Percentiles rank a stretch among this genome's conserved stretches.
Evolutionary conservation across 495 filamentous ascomycete species (phyloP).

Genomic region (Neurospora sp.): DNA sequence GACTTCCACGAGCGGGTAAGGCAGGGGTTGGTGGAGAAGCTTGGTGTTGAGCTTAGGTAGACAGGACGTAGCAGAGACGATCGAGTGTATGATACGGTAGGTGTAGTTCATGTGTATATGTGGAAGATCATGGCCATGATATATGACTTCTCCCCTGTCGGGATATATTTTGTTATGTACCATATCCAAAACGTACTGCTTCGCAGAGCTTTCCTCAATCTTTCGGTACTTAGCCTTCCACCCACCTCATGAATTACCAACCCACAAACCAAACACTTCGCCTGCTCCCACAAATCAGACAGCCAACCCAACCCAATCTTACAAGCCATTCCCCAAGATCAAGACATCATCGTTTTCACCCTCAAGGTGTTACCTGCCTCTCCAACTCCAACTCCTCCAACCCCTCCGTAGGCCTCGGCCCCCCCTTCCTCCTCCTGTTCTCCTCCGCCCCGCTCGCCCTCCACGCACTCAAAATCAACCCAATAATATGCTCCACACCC

Average conservation of each 20-base stretch:
- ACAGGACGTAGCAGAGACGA: neutral
- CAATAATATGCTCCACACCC: conserved; percentile 73
- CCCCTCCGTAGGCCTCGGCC: conserved; percentile 39
- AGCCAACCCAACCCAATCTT: neutral
- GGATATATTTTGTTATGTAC: neutral
- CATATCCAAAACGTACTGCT: neutral
- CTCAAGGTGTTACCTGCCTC: neutral
- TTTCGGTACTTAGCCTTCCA: neutral
- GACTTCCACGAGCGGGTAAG: conserved; percentile 59
- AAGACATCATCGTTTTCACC: neutral
- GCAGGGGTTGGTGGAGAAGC: conserved; percentile 47
- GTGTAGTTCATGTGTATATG: neutral
- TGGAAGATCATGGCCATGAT: neutral
- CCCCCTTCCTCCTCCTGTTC: conserved; percentile 42
- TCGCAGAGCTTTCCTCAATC: neutral
- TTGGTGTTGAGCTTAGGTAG: conserved; percentile 76
- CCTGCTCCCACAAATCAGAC: neutral
- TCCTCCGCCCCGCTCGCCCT: conserved; percentile 70
- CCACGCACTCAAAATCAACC: conserved; percentile 87
- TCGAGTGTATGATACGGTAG: neutral
- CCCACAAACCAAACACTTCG: neutral
- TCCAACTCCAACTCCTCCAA: conserved; percentile 24
- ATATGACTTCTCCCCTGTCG: neutral
- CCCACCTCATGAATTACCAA: neutral
- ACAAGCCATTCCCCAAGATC: neutral